These are phyloP conservation scores for Phytopythium helicoides DNA, from an alignment of 352 stramenopile species.

Conservation along the genomic window DNA sequence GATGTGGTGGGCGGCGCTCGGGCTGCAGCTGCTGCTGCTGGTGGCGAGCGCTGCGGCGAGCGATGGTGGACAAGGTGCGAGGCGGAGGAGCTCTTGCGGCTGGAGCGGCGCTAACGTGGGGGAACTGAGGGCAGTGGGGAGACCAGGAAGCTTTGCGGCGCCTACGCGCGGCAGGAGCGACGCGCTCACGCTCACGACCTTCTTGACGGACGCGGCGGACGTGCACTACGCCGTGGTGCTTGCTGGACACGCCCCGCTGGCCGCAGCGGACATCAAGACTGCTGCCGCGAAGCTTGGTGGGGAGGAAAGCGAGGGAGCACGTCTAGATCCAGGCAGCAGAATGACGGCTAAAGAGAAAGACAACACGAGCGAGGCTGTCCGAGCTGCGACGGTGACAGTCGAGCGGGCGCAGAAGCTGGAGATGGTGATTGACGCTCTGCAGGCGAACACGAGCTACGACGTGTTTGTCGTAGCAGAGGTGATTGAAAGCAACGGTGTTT, in stretches of 20 bases:
- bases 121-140: conserved; percentile 4
- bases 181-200: conserved; percentile 67
- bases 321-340: background rate
- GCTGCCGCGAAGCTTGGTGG: conserved; percentile 10
- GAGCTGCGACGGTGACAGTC: conserved; percentile 33
- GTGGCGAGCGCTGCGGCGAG: background rate
- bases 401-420: conserved; percentile 52
- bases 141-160: conserved; percentile 47
- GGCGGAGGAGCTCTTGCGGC: no score
- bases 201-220: conserved; percentile 65
- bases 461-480: conserved; percentile 84
- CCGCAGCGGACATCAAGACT: conserved; percentile 48
- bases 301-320: conserved; percentile 2
- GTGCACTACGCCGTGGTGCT: conserved; percentile 67
- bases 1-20: background rate
- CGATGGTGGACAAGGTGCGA: no score
- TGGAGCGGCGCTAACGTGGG: no score
- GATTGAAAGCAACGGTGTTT: conserved; percentile 75
- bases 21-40: conserved; percentile 5
- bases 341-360: background rate
- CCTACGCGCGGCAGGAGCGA: conserved; percentile 38
- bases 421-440: conserved; percentile 33
- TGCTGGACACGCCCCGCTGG: conserved; percentile 30
- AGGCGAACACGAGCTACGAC: conserved; percentile 70
- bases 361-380: conserved; percentile 17